Base-by-base conservation (phyloP, 345 rosid genomes). In the Aquilaria sinensis region DNA sequence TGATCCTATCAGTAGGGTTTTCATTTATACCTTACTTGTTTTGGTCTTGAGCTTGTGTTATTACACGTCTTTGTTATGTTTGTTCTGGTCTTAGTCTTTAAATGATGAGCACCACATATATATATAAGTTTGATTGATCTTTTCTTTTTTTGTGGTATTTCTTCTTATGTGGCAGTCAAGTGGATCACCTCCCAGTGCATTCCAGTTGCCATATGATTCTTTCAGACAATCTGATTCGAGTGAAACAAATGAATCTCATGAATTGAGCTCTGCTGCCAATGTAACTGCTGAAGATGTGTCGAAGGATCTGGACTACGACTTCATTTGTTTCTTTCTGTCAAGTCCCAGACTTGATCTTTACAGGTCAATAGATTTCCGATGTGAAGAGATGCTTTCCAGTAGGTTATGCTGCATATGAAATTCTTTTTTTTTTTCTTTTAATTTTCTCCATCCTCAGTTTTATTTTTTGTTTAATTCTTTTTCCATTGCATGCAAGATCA, bases 341-440 rank as follows among this genome's bases (percentile, higher is more conserved):
- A 86, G 77, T 68, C 85, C 81, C 58, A 75, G 97, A 63, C 63
- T 86, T 71, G 96, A 90, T 74, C 89, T 93, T 51, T 93, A 93
- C 52, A 88, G 94, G 77, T 74, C 80, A 47, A 86, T 93, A 65
- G 98, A 93, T 66, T 75, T 73, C 68, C 85, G 97, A 56, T 90
- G 98, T 70, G 98, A 93, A 77, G 88, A 85, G 57, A 93, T 93
- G 98, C 76, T 93, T 73, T 76, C 81, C 75, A 90, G 98, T 90
- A 62, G 45, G 51, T 65, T 51, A 60, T 56, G 55, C 49, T 50
- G 9, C 46, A 30, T 53, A 8, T 52, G 41, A 46, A 14, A 32
- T 16, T 45, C 41, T 5, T 43, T 10, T 16, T 48, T 14, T 45
- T 15, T 43, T 37, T 46, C 43, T 29, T 31, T 31, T 46, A 13